phyloP scores from a whole-genome alignment of 2,329 filamentous ascomycete genomes.

The Trichophyton benhamiae region DNA sequence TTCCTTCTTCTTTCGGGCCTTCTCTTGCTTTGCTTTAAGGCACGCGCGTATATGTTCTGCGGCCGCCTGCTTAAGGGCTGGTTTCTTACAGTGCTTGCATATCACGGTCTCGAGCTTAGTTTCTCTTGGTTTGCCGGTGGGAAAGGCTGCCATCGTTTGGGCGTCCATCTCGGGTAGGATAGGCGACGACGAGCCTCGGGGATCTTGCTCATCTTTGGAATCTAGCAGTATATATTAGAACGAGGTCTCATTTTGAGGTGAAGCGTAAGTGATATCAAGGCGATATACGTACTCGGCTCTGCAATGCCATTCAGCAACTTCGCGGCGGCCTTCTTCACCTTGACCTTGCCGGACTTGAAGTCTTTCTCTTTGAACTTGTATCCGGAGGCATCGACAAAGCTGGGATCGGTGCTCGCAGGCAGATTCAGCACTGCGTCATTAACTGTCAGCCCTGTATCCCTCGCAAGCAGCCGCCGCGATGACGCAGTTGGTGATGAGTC shows the following conservation, averaged over 20 bases:
- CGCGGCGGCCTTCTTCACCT: constrained; percentile 29
- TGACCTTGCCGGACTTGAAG: constrained; percentile 33
- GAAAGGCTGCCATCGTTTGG: constrained; percentile 63
- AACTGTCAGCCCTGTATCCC: background rate
- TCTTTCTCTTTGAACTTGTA: constrained; percentile 36
- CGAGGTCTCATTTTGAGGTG: background rate
- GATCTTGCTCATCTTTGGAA: constrained; percentile 18
- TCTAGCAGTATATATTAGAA: constrained; percentile 3
- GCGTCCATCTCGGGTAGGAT: constrained; percentile 55
- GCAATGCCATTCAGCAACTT: constrained; percentile 17
- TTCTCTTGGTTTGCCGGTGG: constrained; percentile 67
- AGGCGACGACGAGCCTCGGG: constrained; percentile 29
- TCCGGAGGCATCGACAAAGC: constrained; percentile 34
- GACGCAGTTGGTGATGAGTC: background rate
- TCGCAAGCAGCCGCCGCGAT: background rate
- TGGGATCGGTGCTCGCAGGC: constrained; percentile 19
- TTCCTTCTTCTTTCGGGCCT: constrained; percentile 65
- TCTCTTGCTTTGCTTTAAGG: constrained; percentile 70
- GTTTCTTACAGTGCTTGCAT: constrained; percentile 93
- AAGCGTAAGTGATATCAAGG: background rate
- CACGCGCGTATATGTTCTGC: constrained; percentile 74
- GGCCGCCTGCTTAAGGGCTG: constrained; percentile 61
- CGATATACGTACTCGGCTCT: background rate
- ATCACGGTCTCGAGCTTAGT: constrained; percentile 66
- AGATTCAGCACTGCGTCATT: background rate